Evolutionary conservation across 257 asterid species (phyloP).

Genomic region (Solanum microdontum): DNA sequence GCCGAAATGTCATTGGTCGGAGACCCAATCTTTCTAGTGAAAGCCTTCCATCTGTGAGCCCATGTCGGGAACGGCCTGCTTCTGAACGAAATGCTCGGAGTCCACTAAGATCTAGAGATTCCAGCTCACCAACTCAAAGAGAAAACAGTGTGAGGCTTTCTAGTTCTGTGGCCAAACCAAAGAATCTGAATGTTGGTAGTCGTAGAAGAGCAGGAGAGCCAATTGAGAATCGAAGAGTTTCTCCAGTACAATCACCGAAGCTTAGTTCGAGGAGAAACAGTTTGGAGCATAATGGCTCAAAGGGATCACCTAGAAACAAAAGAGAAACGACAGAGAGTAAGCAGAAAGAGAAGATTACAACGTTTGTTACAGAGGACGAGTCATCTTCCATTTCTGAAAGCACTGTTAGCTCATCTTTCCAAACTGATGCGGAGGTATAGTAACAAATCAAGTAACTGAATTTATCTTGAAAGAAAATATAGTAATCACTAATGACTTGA

Average conservation of each 20-base stretch:
- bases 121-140: constrained; percentile 27
- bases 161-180: constrained; percentile 45
- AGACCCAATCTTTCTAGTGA: constrained; percentile 28
- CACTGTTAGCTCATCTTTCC: constrained; percentile 51
- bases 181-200: constrained; percentile 48
- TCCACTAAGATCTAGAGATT: constrained; percentile 35
- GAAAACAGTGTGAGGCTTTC: constrained; percentile 42
- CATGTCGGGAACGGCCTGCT: constrained; percentile 25
- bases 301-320: constrained; percentile 37
- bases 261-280: constrained; percentile 32
- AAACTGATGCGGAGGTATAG: constrained; percentile 66
- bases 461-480: neutral
- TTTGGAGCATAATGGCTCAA: constrained; percentile 24
- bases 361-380: constrained; percentile 48
- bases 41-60: constrained; percentile 39
- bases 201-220: constrained; percentile 33
- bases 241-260: constrained; percentile 63
- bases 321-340: constrained; percentile 26
- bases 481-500: neutral
- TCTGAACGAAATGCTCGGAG: constrained; percentile 35
- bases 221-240: constrained; percentile 34
- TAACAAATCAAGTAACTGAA: neutral
- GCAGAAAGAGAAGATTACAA: constrained; percentile 41
- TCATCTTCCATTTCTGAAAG: constrained; percentile 73
- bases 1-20: constrained; percentile 29